Evolutionary conservation across 768 basidiomycete species (phyloP).

Genomic region (Podaxis sp.): DNA sequence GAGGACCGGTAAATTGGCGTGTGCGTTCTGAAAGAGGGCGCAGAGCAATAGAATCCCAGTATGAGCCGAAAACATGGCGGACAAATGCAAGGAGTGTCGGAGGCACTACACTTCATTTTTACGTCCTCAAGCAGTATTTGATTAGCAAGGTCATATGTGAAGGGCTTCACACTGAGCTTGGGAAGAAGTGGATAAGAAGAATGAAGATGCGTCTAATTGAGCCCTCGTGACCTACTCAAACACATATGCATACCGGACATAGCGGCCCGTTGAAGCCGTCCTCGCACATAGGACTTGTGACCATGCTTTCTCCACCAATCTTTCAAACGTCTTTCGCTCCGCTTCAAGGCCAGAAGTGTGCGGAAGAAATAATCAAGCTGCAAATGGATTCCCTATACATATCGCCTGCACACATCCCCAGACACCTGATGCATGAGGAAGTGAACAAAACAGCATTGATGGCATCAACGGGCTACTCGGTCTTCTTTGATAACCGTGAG

Average conservation of each 20-base stretch:
- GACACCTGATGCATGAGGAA: no score
- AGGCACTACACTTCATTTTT: neutral
- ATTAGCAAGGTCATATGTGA: neutral
- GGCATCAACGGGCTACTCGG: neutral
- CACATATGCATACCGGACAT: neutral
- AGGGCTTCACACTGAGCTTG: neutral
- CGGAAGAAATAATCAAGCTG: neutral
- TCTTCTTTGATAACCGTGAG: slow-evolving; percentile 17
- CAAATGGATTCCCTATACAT: neutral
- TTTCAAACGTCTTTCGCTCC: neutral
- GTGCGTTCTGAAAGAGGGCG: neutral
- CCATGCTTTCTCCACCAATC: neutral
- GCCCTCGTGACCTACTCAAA: neutral
- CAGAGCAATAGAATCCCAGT: neutral
- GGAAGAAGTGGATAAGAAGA: neutral
- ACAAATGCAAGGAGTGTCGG: no score
- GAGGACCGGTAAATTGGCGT: slow-evolving; percentile 4
- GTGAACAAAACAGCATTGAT: neutral
- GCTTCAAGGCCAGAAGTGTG: neutral
- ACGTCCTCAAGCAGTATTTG: neutral
- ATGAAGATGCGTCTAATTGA: neutral
- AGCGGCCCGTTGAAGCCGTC: neutral
- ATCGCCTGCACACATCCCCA: no score
- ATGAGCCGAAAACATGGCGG: neutral
- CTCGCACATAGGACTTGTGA: neutral